Evolutionary conservation across 441 rosid species (phyloP), one percentile per base, ranked within the genome.

Genomic region (Pelargonium exstipulatum): DNA sequence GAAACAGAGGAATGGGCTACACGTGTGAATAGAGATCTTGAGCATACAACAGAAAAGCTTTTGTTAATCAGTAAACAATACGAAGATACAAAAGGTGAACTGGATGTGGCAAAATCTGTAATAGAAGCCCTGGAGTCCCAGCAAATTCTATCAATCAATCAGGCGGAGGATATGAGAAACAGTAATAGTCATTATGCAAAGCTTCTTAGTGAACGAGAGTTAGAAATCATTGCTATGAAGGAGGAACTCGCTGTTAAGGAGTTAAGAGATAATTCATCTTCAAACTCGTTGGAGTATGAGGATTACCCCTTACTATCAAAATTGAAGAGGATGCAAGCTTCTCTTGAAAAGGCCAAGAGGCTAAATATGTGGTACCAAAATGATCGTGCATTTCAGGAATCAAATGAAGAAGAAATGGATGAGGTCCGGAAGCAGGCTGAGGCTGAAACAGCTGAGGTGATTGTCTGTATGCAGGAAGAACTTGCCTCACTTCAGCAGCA

Each of bases 391-490:
- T 86, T 73, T 70, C 86, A 84, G 84, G 85, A 75, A 53, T 87
- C 87, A 66, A 91, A 86, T 64, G 95, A 88, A 82, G 87, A 83
- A 79, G 92, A 92, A 79, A 87, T 78, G 90, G 93, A 90, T 67
- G 83, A 85, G 81, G 82, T 88, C 74, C 71, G 88, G 69, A 84
- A 76, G 72, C 97, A 96, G 84, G 99, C 80, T 75, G 99, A 95
- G 84, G 96, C 88, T 80, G 98, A 90, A 78, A 87, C 97, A 71
- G 98, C 86, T 2, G 96, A 92, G 87, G 97, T 87, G 74, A 92
- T 95, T 77, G 87, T 95, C 74, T 89, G 92, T 73, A 78, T 92
- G 92, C 95, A 92, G 87, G 91, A 88, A 81, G 97, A 96, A 82
- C 96, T 96, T 61, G 82, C 87, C 77, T 66, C 77, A 81, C 98